Evolutionary conservation across 106 monocot genomes (phyloP).

Genomic region (Phalaenopsis aphrodite): DNA sequence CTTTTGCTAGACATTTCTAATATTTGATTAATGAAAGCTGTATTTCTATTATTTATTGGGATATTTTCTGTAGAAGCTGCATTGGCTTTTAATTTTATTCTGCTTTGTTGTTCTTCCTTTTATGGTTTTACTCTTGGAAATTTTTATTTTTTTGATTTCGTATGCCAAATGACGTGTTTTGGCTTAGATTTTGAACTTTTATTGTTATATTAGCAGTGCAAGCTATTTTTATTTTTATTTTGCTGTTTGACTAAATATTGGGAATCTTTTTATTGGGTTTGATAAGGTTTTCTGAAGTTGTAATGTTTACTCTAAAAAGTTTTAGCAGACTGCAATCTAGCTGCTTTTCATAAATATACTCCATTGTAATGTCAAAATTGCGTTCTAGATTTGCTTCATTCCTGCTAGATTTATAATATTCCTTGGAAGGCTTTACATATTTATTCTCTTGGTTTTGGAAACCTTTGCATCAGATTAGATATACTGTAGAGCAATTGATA

Average conservation of each 20-base stretch:
- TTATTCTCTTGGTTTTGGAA: too few relatives aligned
- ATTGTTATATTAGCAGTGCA: neutral
- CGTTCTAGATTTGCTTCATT: neutral
- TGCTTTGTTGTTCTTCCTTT: neutral
- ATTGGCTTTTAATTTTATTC: neutral
- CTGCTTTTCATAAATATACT: neutral
- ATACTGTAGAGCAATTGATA: too few relatives aligned
- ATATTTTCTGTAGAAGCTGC: neutral
- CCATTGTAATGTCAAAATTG: neutral
- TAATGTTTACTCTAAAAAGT: neutral
- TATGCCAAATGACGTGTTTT: neutral
- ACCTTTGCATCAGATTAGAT: too few relatives aligned
- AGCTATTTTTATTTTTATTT: too few relatives aligned
- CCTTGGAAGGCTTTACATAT: too few relatives aligned
- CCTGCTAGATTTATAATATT: neutral
- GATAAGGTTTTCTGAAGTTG: neutral
- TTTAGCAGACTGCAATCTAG: neutral
- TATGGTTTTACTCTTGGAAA: neutral
- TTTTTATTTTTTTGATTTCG: neutral
- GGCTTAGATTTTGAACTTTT: neutral
- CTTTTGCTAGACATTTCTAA: constrained; percentile 2
- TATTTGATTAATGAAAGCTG: neutral
- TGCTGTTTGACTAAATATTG: neutral
- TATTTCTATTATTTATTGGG: neutral
- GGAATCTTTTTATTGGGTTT: neutral